A percentile compares a stretch with the other conserved stretches of the same genome.
Evolutionary conservation across 768 basidiomycete genomes (phyloP).

Genomic region (Pulveroboletus ravenelii): DNA sequence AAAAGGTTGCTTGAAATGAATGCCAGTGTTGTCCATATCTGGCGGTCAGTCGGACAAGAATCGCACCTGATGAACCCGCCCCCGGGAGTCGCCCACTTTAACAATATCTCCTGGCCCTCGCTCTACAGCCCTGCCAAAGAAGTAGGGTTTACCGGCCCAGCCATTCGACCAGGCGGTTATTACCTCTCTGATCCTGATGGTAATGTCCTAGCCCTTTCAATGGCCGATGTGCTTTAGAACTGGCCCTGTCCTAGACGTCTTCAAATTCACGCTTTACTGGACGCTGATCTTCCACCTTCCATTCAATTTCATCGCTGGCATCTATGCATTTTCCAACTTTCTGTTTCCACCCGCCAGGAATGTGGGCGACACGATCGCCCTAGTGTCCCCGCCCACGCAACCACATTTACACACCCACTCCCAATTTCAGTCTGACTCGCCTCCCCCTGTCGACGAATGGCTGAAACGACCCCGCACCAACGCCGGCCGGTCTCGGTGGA

Average conservation of each 20-base stretch:
- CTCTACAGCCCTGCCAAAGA: constrained; percentile 37
- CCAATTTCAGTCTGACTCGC: neutral
- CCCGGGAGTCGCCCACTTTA: constrained; percentile 3
- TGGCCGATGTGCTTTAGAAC: too few species aligned
- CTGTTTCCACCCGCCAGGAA: constrained; percentile 32
- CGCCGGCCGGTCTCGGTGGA: constrained; percentile 33
- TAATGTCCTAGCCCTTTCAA: constrained; percentile 2
- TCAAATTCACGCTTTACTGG: constrained; percentile 46
- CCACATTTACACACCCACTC: neutral
- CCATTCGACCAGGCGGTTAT: constrained; percentile 30
- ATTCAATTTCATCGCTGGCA: constrained; percentile 35
- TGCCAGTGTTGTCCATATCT: too few species aligned
- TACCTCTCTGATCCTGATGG: constrained; percentile 36
- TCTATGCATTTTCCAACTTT: constrained; percentile 41
- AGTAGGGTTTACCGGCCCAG: constrained; percentile 22
- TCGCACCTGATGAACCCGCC: neutral
- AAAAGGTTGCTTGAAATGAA: constrained; percentile 3
- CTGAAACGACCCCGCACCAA: constrained; percentile 25
- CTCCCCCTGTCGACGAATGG: constrained; percentile 4
- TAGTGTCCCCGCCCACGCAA: neutral
- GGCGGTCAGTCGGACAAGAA: too few species aligned
- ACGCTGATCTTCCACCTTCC: constrained; percentile 44
- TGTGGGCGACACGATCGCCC: neutral
- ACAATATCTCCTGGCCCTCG: constrained; percentile 32
- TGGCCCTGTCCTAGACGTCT: constrained; percentile 31